These are phyloP conservation scores for Cordyceps fumosorosea DNA, from an alignment of 2,329 filamentous ascomycete species.

Conservation along the genomic window DNA sequence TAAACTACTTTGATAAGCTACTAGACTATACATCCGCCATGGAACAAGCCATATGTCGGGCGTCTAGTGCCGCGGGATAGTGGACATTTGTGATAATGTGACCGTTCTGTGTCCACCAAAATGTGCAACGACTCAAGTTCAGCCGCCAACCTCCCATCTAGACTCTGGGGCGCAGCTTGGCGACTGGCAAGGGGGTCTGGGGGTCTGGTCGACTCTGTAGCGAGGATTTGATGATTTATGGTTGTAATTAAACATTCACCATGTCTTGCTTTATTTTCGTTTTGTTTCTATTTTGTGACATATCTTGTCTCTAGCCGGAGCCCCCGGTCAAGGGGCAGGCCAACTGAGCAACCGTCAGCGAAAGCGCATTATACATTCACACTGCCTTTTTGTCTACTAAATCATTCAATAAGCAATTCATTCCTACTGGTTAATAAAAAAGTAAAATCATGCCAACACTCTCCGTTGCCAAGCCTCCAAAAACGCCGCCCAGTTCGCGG, in stretches of 20 bases:
- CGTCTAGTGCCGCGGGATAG: background rate
- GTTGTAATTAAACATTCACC: background rate
- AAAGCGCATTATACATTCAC: background rate
- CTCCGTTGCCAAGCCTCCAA: constrained; percentile 3
- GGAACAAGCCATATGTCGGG: background rate
- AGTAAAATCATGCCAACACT: background rate
- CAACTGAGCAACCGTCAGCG: background rate
- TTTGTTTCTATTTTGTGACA: background rate
- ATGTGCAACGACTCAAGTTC: background rate
- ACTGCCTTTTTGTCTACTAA: no score
- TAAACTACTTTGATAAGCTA: background rate
- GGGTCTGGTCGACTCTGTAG: background rate
- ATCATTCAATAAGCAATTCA: no score
- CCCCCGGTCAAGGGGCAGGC: background rate
- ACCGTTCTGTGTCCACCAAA: background rate
- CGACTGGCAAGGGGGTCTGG: background rate
- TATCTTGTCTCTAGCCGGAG: background rate
- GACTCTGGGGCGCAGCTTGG: constrained; percentile 1
- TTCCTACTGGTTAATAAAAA: background rate
- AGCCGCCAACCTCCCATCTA: background rate
- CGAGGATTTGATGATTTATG: background rate
- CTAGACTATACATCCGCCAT: background rate
- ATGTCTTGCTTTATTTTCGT: background rate
- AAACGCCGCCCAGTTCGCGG: background rate
- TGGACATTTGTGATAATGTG: background rate